Evolutionary conservation across 108 stramenopile species (phyloP).

Genomic region (Schizochytrium sp.): DNA sequence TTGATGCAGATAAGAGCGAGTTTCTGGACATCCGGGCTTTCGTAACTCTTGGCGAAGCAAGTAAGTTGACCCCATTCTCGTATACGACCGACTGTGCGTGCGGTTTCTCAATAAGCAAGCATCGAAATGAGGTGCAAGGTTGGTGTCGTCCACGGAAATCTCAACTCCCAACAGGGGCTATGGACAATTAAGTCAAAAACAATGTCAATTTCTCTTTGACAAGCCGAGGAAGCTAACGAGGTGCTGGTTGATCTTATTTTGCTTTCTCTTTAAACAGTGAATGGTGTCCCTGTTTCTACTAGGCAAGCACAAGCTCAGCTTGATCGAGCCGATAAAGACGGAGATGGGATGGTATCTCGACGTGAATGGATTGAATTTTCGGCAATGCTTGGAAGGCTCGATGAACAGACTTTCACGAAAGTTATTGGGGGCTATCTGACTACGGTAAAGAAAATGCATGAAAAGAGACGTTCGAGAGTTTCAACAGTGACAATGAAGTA

Average conservation of each 20-base stretch:
- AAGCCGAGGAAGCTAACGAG: too few relatives aligned
- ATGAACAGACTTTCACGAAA: conserved; percentile 41
- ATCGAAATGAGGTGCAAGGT: too few relatives aligned
- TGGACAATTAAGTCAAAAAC: too few relatives aligned
- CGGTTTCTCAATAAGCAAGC: too few relatives aligned
- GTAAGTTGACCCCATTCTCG: neutral
- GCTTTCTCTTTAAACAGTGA: neutral
- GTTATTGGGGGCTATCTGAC: conserved; percentile 15
- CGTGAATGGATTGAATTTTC: conserved; percentile 56
- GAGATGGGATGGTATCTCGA: conserved; percentile 52
- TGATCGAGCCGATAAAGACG: conserved; percentile 42
- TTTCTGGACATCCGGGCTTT: conserved; percentile 29
- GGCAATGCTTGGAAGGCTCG: conserved; percentile 19
- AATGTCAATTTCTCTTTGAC: too few relatives aligned
- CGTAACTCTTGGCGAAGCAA: conserved; percentile 39
- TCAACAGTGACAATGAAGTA: neutral
- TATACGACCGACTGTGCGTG: too few relatives aligned
- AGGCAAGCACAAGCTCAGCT: conserved; percentile 25
- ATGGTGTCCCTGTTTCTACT: neutral
- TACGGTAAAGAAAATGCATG: neutral
- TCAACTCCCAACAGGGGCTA: too few relatives aligned
- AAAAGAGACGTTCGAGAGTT: neutral
- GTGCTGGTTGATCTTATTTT: neutral
- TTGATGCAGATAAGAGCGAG: conserved; percentile 34
- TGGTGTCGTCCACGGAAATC: too few relatives aligned